Base-by-base conservation (phyloP, 2,329 filamentous ascomycete genomes). In the Alternaria tenuissima region DNA sequence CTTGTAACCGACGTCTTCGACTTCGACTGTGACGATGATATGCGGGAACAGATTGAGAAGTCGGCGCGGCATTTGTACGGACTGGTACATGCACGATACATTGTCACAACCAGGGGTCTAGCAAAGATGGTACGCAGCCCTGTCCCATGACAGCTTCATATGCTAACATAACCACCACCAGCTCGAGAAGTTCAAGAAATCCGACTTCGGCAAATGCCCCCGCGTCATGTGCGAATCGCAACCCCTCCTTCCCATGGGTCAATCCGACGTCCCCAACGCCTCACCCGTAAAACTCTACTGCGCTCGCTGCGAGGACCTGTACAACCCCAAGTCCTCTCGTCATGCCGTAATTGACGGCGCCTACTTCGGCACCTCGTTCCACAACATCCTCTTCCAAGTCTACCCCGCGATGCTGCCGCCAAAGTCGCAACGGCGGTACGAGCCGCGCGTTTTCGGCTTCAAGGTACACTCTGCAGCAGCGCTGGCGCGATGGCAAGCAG, bases 171-270 rank as follows among this genome's bases (percentile, higher is more conserved):
- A 16, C 47, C 6, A 20, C 18, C 3, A n/a, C 47, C 73, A 98
- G 94, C 90, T 98, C 63, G 95, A 99, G 70, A 99, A 99, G 80
- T 99, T 97, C 81, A 99, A 99, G 77, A 97, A 97, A 78, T 91
- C 89, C 70, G 94, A 98, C 78, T 99, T 99, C 76, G 95, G 95
- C 68, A 98, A 97, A 84, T 99, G 95, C 77, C 95, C 95, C 6
- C 92, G 95, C 72, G 95, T 99, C 63, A 89, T 96, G 84, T 99
- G 95, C 82, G 89, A 96, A 74, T 91, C 91, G 11, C 94, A 99
- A 78, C 93, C 94, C 7, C 88, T 99, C 39, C 88, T 99, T 28
- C 95, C 95, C 46, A 96, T 97, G 88, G 95, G 95, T 65, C 91
- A 96, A 71, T 92, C 93, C 72, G 95, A 99, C 81, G 85, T 94